These are phyloP conservation scores for Pugionium dolabratum DNA, from an alignment of 345 rosid genomes.

Conservation along the genomic window DNA sequence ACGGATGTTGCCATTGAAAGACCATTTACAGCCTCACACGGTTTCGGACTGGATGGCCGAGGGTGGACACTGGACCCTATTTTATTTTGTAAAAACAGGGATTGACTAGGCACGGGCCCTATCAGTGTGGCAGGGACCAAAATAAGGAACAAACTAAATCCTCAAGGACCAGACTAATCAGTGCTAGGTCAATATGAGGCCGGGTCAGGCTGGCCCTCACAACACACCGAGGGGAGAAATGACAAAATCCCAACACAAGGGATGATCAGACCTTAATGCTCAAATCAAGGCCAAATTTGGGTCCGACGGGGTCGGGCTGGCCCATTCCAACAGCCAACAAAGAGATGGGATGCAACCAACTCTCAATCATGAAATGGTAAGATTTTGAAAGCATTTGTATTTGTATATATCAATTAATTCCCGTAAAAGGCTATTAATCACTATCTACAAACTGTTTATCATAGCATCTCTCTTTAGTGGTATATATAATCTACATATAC, in stretches of 20 bases:
- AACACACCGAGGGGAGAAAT: neutral
- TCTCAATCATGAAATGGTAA: constrained; percentile 7
- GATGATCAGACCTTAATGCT: neutral
- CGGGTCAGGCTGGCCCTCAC: constrained; percentile 6
- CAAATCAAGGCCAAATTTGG: neutral
- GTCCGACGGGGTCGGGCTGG: neutral
- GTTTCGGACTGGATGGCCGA: neutral
- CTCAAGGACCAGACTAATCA: constrained; percentile 6
- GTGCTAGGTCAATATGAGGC: constrained; percentile 4
- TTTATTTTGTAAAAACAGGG: neutral
- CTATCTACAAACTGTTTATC: constrained; percentile 30
- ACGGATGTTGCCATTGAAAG: neutral
- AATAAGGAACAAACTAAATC: constrained; percentile 17
- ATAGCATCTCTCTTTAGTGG: constrained; percentile 17
- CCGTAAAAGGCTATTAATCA: constrained; percentile 1
- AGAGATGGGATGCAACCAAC: neutral
- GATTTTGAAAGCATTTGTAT: neutral
- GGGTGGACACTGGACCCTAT: neutral
- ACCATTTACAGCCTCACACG: neutral
- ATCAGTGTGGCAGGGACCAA: neutral
- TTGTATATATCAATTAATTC: neutral
- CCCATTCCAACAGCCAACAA: neutral
- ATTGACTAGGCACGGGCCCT: neutral
- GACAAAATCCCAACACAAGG: constrained; percentile 4
- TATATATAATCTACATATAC: constrained; percentile 24